These are phyloP conservation scores for Pseudonectria buxi DNA, from an alignment of 2,329 filamentous ascomycete species.

Conservation along the genomic window DNA sequence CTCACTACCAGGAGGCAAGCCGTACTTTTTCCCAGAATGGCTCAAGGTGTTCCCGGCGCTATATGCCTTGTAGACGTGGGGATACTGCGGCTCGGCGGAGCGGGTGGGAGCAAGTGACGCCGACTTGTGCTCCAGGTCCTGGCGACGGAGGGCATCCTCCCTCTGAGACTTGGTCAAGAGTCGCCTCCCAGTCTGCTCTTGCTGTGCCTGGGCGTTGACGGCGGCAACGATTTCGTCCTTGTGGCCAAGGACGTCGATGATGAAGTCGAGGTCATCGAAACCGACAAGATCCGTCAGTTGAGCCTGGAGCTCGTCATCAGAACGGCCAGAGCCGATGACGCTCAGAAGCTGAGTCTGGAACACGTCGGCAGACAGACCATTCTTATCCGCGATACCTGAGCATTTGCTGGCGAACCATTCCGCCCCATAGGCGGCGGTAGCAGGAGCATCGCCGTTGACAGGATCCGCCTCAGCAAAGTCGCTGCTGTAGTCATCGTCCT, in stretches of 20 bases:
- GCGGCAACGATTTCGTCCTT: slow-evolving; percentile 58
- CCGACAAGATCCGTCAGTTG: slow-evolving; percentile 83
- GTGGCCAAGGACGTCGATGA: slow-evolving; percentile 81
- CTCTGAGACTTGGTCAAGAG: slow-evolving; percentile 72
- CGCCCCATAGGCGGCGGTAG: slow-evolving; percentile 40
- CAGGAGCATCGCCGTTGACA: slow-evolving; percentile 20
- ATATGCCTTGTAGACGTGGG: slow-evolving; percentile 84
- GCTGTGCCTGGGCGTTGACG: slow-evolving; percentile 27
- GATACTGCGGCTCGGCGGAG: slow-evolving; percentile 70
- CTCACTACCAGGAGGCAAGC: slow-evolving; percentile 68
- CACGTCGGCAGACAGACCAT: slow-evolving; percentile 61
- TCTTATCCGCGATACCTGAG: slow-evolving; percentile 56
- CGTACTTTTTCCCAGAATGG: slow-evolving; percentile 72
- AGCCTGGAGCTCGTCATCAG: slow-evolving; percentile 86
- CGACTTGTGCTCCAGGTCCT: slow-evolving; percentile 79
- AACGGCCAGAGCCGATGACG: slow-evolving; percentile 58
- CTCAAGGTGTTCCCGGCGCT: slow-evolving; percentile 82
- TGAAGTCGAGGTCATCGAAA: slow-evolving; percentile 87
- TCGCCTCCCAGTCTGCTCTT: slow-evolving; percentile 35
- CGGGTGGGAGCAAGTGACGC: slow-evolving; percentile 64
- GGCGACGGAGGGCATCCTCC: slow-evolving; percentile 66
- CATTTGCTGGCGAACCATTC: slow-evolving; percentile 71
- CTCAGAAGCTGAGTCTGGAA: slow-evolving; percentile 72
- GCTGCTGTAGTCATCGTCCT: slow-evolving; percentile 59
- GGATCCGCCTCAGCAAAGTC: slow-evolving; percentile 49